These are phyloP conservation scores for Cutaneotrichosporon mucoides DNA, from an alignment of 1,284 basidiomycete species.

Conservation along the genomic window DNA sequence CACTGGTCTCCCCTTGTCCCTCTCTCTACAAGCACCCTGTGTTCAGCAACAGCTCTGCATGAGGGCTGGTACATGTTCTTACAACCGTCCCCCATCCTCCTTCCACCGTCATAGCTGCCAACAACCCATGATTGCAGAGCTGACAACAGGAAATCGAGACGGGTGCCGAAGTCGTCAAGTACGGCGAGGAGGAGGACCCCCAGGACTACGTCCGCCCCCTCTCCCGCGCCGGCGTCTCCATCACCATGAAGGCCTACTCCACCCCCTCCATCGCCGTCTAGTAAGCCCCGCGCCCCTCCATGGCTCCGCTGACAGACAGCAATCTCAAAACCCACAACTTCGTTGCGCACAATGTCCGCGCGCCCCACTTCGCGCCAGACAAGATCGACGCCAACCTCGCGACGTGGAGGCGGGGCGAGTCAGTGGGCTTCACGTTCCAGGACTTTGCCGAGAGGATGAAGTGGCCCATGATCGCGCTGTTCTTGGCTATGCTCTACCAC, in stretches of 20 bases:
- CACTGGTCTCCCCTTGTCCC: neutral
- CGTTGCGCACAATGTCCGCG: slow-evolving; percentile 37
- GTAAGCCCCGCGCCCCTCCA: slow-evolving; percentile 24
- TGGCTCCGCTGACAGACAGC: slow-evolving; percentile 20
- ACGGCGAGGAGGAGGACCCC: slow-evolving; percentile 43
- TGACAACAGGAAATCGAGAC: slow-evolving; percentile 39
- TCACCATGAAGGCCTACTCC: slow-evolving; percentile 38
- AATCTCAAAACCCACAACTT: slow-evolving; percentile 43
- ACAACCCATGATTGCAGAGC: neutral
- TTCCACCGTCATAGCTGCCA: too few relatives aligned
- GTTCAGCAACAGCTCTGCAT: too few relatives aligned
- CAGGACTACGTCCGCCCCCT: slow-evolving; percentile 48
- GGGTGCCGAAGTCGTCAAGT: slow-evolving; percentile 39
- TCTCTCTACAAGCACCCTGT: neutral
- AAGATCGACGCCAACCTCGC: slow-evolving; percentile 34
- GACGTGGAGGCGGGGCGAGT: slow-evolving; percentile 38
- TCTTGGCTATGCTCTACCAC: slow-evolving; percentile 38
- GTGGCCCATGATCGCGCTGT: slow-evolving; percentile 30
- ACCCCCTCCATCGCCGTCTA: slow-evolving; percentile 48
- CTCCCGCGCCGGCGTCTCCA: slow-evolving; percentile 44
- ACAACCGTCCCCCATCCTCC: neutral
- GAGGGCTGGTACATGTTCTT: neutral
- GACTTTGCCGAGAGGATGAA: slow-evolving; percentile 31
- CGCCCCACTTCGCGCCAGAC: slow-evolving; percentile 27
- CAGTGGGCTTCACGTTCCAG: slow-evolving; percentile 21